phyloP scores from a whole-genome alignment of 345 rosid genomes.

The Populus ilicifolia region DNA sequence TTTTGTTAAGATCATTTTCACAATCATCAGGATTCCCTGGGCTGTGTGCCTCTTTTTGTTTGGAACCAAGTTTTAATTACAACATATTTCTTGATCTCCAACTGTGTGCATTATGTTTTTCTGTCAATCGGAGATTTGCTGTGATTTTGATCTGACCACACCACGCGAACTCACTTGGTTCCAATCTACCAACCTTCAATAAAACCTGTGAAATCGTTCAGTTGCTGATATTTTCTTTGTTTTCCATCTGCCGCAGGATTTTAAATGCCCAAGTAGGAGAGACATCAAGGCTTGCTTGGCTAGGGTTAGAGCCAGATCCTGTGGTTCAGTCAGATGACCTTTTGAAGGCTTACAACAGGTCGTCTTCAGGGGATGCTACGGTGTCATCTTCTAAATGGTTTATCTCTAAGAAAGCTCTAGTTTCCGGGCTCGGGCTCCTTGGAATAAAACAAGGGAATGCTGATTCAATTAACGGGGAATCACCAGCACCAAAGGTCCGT shows the following conservation, averaged over 20 bases:
- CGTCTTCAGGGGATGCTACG: conserved; percentile 38
- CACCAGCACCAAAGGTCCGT: conserved; percentile 54
- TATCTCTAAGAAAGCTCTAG: conserved; percentile 69
- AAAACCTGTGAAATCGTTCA: background rate
- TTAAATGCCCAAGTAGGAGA: conserved; percentile 71
- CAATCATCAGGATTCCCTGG: background rate
- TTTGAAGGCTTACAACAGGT: conserved; percentile 61
- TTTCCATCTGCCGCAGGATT: conserved; percentile 42
- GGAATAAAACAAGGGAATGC: conserved; percentile 62
- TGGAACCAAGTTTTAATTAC: background rate
- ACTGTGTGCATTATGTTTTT: background rate
- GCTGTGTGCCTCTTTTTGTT: background rate
- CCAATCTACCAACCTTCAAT: background rate
- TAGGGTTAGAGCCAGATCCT: conserved; percentile 86
- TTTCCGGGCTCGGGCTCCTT: conserved; percentile 75
- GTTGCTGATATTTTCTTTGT: background rate
- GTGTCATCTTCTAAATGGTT: conserved; percentile 67
- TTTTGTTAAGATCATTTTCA: no score
- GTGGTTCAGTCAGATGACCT: conserved; percentile 64
- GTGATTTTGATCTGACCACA: background rate
- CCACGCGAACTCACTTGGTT: background rate
- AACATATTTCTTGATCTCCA: background rate
- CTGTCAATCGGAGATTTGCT: background rate
- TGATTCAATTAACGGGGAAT: conserved; percentile 36
- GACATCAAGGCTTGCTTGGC: conserved; percentile 73